phyloP scores from a whole-genome alignment of 2,329 filamentous ascomycete genomes.

The Blastomyces gilchristii region DNA sequence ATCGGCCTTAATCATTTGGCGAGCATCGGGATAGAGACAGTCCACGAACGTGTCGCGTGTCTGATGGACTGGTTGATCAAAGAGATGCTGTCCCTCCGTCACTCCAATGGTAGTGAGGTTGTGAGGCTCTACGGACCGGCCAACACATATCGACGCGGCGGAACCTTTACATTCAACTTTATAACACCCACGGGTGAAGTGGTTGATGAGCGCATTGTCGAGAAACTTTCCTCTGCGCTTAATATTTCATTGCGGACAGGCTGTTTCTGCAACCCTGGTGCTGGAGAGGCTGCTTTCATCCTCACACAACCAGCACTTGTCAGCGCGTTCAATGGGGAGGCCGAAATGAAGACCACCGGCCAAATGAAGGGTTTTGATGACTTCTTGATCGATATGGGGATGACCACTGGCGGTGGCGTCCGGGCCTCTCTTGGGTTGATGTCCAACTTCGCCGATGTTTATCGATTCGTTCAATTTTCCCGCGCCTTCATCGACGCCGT shows the following conservation, averaged over 20 bases:
- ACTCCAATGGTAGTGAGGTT: slow-evolving; percentile 45
- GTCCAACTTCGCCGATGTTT: slow-evolving; percentile 17
- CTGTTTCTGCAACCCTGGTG: slow-evolving; percentile 46
- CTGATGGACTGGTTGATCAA: slow-evolving; percentile 44
- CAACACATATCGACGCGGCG: slow-evolving; percentile 41
- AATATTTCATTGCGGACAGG: slow-evolving; percentile 54
- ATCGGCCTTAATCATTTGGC: slow-evolving; percentile 38
- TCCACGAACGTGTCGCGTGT: slow-evolving; percentile 49
- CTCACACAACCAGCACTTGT: slow-evolving; percentile 23
- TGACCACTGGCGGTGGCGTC: slow-evolving; percentile 16
- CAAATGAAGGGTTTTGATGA: slow-evolving; percentile 16
- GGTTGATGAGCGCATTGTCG: slow-evolving; percentile 50
- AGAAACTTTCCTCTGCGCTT: slow-evolving; percentile 45
- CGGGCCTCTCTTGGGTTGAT: slow-evolving; percentile 18
- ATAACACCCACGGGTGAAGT: slow-evolving; percentile 43
- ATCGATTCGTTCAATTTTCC: slow-evolving; percentile 13
- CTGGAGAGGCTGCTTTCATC: slow-evolving; percentile 29
- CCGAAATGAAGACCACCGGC: slow-evolving; percentile 11
- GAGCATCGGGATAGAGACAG: slow-evolving; percentile 44
- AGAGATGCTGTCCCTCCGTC: slow-evolving; percentile 39
- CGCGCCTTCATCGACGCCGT: slow-evolving; percentile 9
- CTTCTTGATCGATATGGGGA: slow-evolving; percentile 15
- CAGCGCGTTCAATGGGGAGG: slow-evolving; percentile 8
- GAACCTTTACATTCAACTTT: slow-evolving; percentile 56
- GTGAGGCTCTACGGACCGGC: slow-evolving; percentile 48